phyloP scores from a whole-genome alignment of 139 green algal genomes.

The Pseudopediastrum boryanum region DNA sequence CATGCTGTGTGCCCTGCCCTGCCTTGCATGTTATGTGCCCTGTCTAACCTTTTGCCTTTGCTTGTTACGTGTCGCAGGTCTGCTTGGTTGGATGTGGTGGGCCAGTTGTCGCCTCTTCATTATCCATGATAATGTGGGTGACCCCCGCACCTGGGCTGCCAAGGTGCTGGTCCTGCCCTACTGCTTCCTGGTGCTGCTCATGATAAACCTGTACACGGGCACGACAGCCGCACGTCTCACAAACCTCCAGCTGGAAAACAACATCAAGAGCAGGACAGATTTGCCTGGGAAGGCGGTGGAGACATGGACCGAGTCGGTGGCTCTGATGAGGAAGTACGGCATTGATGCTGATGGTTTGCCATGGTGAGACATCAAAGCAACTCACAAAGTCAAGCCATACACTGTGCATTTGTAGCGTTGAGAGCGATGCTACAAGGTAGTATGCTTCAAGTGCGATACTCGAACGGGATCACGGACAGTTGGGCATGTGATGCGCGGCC shows the following conservation, averaged over 20 bases:
- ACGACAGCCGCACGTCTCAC: too few relatives aligned
- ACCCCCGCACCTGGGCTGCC: slow-evolving; percentile 21
- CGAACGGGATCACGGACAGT: neutral
- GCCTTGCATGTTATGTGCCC: neutral
- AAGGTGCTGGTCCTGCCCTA: slow-evolving; percentile 10
- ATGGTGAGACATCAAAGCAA: slow-evolving; percentile 6
- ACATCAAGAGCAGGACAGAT: too few relatives aligned
- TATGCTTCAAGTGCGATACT: neutral
- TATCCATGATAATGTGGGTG: too few relatives aligned
- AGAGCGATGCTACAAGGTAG: neutral
- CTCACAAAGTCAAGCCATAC: neutral
- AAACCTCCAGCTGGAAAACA: too few relatives aligned
- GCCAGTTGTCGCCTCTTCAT: neutral
- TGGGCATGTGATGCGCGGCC: too few relatives aligned
- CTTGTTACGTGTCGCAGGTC: neutral
- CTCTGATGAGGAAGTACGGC: slow-evolving; percentile 30
- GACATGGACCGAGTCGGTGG: too few relatives aligned
- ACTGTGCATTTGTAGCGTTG: neutral
- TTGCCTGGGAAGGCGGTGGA: too few relatives aligned
- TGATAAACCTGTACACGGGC: too few relatives aligned
- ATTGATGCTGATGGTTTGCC: slow-evolving; percentile 27
- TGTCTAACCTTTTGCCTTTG: neutral
- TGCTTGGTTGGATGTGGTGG: neutral
- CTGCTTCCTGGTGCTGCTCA: slow-evolving; percentile 17
- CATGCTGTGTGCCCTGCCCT: neutral